Conservation (phyloP, 176 grass and related monocot genomes). For the Pontederia paniculata region DNA sequence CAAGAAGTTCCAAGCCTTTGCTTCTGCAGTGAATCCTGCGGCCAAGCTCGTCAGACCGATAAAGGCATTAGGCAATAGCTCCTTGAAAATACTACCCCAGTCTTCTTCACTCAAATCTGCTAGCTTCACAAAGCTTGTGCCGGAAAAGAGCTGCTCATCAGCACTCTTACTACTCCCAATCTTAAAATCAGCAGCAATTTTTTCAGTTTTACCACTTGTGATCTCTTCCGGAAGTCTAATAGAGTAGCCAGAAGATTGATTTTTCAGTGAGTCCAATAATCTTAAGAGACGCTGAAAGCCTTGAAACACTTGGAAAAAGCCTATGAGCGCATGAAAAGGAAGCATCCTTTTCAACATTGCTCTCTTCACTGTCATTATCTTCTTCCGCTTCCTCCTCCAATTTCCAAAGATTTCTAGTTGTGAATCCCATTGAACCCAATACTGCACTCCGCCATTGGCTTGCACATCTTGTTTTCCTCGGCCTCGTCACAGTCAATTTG, state of each 20-base stretch:
- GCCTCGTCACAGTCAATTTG: conserved; percentile 8
- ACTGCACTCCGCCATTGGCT: background rate
- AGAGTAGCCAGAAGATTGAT: background rate
- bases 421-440: background rate
- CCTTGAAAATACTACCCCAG: conserved; percentile 3
- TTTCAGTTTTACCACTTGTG: background rate
- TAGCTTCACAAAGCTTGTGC: conserved; percentile 14
- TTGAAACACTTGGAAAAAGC: background rate
- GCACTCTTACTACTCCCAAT: conserved; percentile 9
- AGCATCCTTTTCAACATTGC: background rate
- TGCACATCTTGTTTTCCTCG: background rate
- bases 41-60: background rate
- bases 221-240: background rate
- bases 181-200: background rate
- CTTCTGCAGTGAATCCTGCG: background rate
- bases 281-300: conserved; percentile 5
- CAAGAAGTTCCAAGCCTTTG: conserved; percentile 16
- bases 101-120: conserved; percentile 10
- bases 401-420: conserved; percentile 2
- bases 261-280: background rate
- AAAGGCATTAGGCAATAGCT: background rate
- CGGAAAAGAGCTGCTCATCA: background rate
- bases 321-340: background rate
- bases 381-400: conserved; percentile 15
- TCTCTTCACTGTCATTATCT: background rate